Evolutionary conservation across 331 rosid genomes (phyloP).

Genomic region (Telfairia occidentalis): DNA sequence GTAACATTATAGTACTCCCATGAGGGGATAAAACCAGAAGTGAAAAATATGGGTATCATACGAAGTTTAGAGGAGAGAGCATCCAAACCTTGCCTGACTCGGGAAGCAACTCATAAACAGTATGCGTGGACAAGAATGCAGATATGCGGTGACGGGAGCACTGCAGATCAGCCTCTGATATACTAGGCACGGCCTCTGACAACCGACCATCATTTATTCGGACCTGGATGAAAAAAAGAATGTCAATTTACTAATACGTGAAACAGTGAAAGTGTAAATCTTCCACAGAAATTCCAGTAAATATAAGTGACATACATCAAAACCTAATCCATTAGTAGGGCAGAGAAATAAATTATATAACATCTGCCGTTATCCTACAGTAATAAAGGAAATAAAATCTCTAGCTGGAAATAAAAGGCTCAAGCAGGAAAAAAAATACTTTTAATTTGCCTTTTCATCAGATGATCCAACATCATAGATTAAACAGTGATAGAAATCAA

Average conservation of each 20-base stretch:
- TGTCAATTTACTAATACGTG: conserved; percentile 9
- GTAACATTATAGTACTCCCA: conserved; percentile 23
- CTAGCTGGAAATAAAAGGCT: background rate
- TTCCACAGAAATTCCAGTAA: background rate
- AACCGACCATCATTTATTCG: conserved; percentile 51
- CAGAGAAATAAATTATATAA: background rate
- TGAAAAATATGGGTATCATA: background rate
- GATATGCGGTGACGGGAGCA: conserved; percentile 70
- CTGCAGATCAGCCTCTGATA: conserved; percentile 67
- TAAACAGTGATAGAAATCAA: background rate
- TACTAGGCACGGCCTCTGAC: conserved; percentile 50
- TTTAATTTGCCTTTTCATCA: background rate
- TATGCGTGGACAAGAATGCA: conserved; percentile 56
- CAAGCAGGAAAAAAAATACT: background rate
- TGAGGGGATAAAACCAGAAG: conserved; percentile 10
- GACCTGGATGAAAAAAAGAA: conserved; percentile 35
- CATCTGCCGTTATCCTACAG: background rate
- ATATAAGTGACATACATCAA: background rate
- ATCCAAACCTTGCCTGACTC: conserved; percentile 99
- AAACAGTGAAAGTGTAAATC: conserved; percentile 1
- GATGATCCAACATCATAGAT: background rate
- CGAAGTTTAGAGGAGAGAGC: conserved; percentile 22
- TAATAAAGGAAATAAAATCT: background rate
- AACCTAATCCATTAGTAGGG: background rate
- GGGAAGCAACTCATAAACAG: conserved; percentile 86